Conservation (phyloP, 805 yeast species). For the Lachancea thermotolerans region DNA sequence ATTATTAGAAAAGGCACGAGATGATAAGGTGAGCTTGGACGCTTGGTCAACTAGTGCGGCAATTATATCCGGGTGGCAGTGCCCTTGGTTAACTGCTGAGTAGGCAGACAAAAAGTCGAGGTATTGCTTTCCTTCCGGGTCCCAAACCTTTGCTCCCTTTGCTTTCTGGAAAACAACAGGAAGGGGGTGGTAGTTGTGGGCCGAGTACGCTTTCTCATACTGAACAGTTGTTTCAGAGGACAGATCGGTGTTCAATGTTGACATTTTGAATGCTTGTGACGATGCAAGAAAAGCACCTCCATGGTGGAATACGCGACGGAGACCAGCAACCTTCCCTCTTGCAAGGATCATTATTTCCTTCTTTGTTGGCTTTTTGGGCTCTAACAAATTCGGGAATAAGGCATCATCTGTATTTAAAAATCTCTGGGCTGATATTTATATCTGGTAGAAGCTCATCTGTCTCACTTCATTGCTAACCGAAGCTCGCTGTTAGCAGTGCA, state of each 20-base stretch:
- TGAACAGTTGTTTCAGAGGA: conserved; percentile 59
- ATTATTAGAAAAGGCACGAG: conserved; percentile 89
- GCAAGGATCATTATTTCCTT: too few relatives aligned
- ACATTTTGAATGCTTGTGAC: background rate
- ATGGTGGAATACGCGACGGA: too few relatives aligned
- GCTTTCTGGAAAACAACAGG: conserved; percentile 92
- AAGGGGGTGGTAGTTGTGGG: conserved; percentile 94
- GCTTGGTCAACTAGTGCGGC: conserved; percentile 85
- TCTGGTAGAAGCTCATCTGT: background rate
- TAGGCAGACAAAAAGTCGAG: conserved; percentile 90
- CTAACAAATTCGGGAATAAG: too few relatives aligned
- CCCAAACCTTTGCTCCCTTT: conserved; percentile 94
- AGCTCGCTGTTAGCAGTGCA: background rate
- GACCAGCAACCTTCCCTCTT: too few relatives aligned
- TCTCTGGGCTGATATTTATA: background rate
- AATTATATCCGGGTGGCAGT: conserved; percentile 90
- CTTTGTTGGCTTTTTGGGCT: too few relatives aligned
- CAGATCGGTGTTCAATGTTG: conserved; percentile 32
- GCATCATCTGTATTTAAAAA: too few relatives aligned
- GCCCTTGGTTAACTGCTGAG: conserved; percentile 97
- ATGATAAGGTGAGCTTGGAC: conserved; percentile 72
- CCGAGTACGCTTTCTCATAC: conserved; percentile 76
- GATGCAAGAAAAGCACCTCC: background rate
- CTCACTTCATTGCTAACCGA: too few relatives aligned
- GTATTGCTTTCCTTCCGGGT: conserved; percentile 93